Base-by-base conservation (phyloP, 768 basidiomycete genomes). In the Pleurotus tuoliensis region DNA sequence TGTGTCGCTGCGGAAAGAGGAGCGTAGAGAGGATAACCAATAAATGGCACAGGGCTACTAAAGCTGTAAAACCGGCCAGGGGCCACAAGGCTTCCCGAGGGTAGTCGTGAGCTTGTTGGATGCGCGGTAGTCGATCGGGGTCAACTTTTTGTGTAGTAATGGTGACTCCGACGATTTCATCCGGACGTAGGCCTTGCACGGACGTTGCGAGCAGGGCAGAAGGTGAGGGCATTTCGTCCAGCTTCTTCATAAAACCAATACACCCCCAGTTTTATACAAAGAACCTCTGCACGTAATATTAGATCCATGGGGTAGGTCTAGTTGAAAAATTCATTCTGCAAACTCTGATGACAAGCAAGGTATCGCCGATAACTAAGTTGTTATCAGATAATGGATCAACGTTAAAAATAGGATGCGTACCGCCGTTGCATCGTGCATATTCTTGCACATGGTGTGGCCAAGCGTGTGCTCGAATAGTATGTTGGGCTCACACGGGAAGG, bases 61-160 rank as follows among this genome's bases (percentile, higher is more conserved):
- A 63, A 47, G 67, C 70, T 56, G 81, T 72, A 66, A 80, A 73
- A 56, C 67, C 64, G 8, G 71, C 74, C 27, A 80, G 41, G 56
- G 75, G 68, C 62, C 73, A 79, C 69, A 77, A 75, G 18, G 76
- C 65, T 57, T 77, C 67, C 40, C 70, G 65, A 3, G 79, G 75
- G 61, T 79, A 80, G 24, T 59, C 51, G 41, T 53, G 51, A 24
- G 51, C 51, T 41, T 53, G 51, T 41, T 43, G 51, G 51, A 53
- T 53, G 39, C 51, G 51, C 37, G 24, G 39, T 16, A 53, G 8
- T 53, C 51, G 39, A 24, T 53, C 51, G 5, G 37, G 51, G 39
- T 53, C 51, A 25, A 25, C 51, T 41, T 53, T 53, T 25, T 53
- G 51, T n/a, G 51, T 18, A 5, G 51, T 20, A 8, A 53, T 53